Conservation (phyloP, 2,329 filamentous ascomycete species). For the Aspergillus sp. region DNA sequence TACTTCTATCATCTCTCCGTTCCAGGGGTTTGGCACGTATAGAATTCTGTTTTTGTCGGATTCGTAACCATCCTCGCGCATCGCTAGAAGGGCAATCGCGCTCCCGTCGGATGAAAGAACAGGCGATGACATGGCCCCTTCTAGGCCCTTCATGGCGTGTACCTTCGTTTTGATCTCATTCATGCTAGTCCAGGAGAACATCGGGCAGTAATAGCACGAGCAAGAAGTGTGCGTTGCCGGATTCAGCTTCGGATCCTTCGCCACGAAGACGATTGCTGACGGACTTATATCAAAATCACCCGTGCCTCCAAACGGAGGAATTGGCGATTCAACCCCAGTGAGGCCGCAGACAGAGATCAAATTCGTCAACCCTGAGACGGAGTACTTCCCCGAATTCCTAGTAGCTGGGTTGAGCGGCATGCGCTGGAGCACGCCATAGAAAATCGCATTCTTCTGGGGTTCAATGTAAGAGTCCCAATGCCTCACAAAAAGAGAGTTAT, state of each 20-base stretch:
- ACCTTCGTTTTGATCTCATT: slow-evolving; percentile 28
- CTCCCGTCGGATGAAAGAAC: slow-evolving; percentile 44
- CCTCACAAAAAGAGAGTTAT: slow-evolving; percentile 51
- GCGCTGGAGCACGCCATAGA: slow-evolving; percentile 46
- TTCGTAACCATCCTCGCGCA: slow-evolving; percentile 46
- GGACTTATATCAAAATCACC: slow-evolving; percentile 48
- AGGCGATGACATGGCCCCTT: slow-evolving; percentile 45
- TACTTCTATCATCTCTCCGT: slow-evolving; percentile 36
- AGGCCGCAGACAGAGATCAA: slow-evolving; percentile 39
- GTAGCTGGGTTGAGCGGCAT: slow-evolving; percentile 36
- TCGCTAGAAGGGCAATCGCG: slow-evolving; percentile 42
- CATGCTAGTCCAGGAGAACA: slow-evolving; percentile 41
- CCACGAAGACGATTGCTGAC: slow-evolving; percentile 45
- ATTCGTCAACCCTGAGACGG: slow-evolving; percentile 43
- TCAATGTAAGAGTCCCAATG: slow-evolving; percentile 53
- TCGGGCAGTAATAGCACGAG: slow-evolving; percentile 44
- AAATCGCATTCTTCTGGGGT: slow-evolving; percentile 50
- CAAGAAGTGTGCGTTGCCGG: slow-evolving; percentile 47
- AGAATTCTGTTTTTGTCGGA: slow-evolving; percentile 47
- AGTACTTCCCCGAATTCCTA: slow-evolving; percentile 36
- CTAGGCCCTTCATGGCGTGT: slow-evolving; percentile 31
- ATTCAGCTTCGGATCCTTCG: slow-evolving; percentile 45
- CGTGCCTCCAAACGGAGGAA: slow-evolving; percentile 47
- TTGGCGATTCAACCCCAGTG: slow-evolving; percentile 44
- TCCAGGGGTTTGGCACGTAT: slow-evolving; percentile 42